Evolutionary conservation across 2,329 filamentous ascomycete genomes (phyloP).

Genomic region (Penicillium brasilianum): DNA sequence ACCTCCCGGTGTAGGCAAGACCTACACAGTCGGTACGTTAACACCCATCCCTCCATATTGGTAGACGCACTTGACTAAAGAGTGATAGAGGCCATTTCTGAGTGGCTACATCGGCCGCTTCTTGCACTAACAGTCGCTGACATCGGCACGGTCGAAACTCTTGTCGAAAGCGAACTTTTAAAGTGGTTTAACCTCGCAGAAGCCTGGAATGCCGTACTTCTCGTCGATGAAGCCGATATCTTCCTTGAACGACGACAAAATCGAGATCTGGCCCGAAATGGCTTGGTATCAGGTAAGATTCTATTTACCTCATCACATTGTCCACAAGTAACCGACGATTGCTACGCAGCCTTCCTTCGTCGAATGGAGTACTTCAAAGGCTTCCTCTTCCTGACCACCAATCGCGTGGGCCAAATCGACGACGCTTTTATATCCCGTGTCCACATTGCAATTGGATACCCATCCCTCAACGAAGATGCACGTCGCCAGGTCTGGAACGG

Average conservation of each 20-base stretch:
- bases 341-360: background rate
- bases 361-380: slow-evolving; percentile 31
- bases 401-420: slow-evolving; percentile 49
- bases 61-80: background rate
- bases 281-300: background rate
- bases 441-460: slow-evolving; percentile 42
- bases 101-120: background rate
- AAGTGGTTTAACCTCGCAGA: background rate
- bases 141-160: background rate
- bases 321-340: background rate
- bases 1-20: background rate
- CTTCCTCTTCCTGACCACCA: slow-evolving; percentile 52
- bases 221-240: background rate
- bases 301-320: background rate
- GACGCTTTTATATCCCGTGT: slow-evolving; percentile 47
- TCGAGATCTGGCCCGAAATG: background rate
- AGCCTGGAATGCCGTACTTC: background rate
- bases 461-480: slow-evolving; percentile 24
- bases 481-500: slow-evolving; percentile 37
- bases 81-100: background rate
- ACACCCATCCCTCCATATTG: background rate
- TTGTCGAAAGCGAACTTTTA: background rate
- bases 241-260: slow-evolving; percentile 1
- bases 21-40: background rate
- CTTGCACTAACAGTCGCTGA: background rate